Conservation (phyloP, 768 basidiomycete genomes). For the Phallus indusiatus region DNA sequence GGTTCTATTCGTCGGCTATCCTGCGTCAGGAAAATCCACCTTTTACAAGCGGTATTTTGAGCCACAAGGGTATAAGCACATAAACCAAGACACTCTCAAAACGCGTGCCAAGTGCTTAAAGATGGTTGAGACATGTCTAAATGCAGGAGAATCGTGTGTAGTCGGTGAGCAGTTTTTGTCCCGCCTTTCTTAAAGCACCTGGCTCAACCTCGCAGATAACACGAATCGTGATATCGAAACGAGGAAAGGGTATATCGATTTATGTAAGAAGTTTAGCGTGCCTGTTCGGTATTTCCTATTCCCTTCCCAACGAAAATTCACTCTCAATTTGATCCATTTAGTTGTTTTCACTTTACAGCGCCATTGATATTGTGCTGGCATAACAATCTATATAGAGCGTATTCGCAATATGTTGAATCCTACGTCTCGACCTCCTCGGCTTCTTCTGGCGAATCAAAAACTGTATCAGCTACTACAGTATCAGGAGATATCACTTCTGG, state of each 20-base stretch:
- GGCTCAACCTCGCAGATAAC: slow-evolving; percentile 51
- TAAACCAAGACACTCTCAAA: slow-evolving; percentile 80
- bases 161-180: slow-evolving; percentile 39
- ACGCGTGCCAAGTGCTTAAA: slow-evolving; percentile 70
- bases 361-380: slow-evolving; percentile 83
- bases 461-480: background rate
- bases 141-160: slow-evolving; percentile 55
- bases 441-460: background rate
- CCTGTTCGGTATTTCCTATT: slow-evolving; percentile 40
- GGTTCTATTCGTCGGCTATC: slow-evolving; percentile 53
- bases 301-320: background rate
- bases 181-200: background rate
- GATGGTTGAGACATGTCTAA: slow-evolving; percentile 45
- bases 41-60: slow-evolving; percentile 68
- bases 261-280: slow-evolving; percentile 48
- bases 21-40: slow-evolving; percentile 70
- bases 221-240: slow-evolving; percentile 75
- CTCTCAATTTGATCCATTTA: slow-evolving; percentile 19
- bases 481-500: too few relatives aligned
- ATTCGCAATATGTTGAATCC: slow-evolving; percentile 17
- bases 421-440: background rate
- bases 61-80: slow-evolving; percentile 59
- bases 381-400: slow-evolving; percentile 86
- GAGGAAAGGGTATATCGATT: slow-evolving; percentile 58
- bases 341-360: slow-evolving; percentile 70